These are phyloP conservation scores for Salvia hispanica DNA, from an alignment of 257 asterid species.

Conservation along the genomic window DNA sequence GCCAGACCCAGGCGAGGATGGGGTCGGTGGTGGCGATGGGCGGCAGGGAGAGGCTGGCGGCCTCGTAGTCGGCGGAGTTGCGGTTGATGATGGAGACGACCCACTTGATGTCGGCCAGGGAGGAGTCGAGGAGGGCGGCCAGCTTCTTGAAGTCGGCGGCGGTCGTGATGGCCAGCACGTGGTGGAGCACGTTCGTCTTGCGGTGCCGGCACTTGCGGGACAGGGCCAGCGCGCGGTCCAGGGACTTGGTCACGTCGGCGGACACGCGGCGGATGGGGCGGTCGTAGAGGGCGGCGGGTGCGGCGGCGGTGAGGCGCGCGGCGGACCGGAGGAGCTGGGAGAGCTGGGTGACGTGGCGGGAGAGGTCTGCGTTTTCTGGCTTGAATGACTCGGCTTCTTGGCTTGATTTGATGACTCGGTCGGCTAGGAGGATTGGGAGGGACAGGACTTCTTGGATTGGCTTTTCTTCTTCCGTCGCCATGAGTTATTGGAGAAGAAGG, in stretches of 20 bases:
- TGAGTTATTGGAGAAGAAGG: too few relatives aligned
- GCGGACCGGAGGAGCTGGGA: constrained; percentile 53
- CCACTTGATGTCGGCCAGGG: constrained; percentile 59
- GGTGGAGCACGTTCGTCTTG: constrained; percentile 55
- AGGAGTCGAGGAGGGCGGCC: constrained; percentile 40
- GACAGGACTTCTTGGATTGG: constrained; percentile 56
- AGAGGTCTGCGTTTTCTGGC: constrained; percentile 48
- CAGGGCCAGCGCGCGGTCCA: constrained; percentile 48
- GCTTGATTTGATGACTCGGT: constrained; percentile 51
- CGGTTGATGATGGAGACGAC: constrained; percentile 42
- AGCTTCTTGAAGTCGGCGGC: constrained; percentile 52
- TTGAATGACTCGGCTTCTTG: constrained; percentile 54
- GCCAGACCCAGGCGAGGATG: constrained; percentile 60
- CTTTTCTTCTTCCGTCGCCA: constrained; percentile 41
- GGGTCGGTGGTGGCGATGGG: constrained; percentile 60
- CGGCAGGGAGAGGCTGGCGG: constrained; percentile 41
- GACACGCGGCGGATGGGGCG: constrained; percentile 68
- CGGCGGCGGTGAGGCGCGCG: constrained; percentile 47
- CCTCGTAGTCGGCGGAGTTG: constrained; percentile 29
- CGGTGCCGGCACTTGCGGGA: constrained; percentile 51
- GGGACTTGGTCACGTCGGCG: constrained; percentile 44
- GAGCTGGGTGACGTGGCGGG: constrained; percentile 43
- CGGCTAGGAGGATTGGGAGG: constrained; percentile 52
- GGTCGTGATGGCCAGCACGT: constrained; percentile 56
- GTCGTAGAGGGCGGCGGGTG: constrained; percentile 45